These are phyloP conservation scores for Metschnikowia anglica DNA, from an alignment of 805 yeast species.

Conservation along the genomic window DNA sequence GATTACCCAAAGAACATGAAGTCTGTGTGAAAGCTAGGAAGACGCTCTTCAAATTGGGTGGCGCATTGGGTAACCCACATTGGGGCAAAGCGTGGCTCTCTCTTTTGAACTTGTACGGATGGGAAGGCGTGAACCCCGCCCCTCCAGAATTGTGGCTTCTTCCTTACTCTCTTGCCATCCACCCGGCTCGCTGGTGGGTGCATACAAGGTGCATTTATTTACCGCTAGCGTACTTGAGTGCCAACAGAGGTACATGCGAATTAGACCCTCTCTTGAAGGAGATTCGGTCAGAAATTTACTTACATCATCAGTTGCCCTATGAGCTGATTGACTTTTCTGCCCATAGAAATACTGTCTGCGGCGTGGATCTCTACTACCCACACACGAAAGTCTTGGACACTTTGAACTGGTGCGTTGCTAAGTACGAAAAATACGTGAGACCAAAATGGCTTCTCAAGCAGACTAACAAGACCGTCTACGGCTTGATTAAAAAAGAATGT, in stretches of 20 bases:
- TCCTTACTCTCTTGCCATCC: slow-evolving; percentile 79
- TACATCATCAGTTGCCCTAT: slow-evolving; percentile 48
- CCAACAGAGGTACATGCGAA: slow-evolving; percentile 53
- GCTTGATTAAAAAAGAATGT: slow-evolving; percentile 69
- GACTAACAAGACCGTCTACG: slow-evolving; percentile 55
- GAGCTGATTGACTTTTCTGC: slow-evolving; percentile 63
- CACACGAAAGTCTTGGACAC: slow-evolving; percentile 68
- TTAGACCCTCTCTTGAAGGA: slow-evolving; percentile 62
- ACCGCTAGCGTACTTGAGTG: slow-evolving; percentile 79
- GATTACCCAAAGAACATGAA: slow-evolving; percentile 70
- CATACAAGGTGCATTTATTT: slow-evolving; percentile 91
- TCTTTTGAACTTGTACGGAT: slow-evolving; percentile 72
- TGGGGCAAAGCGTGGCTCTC: slow-evolving; percentile 98
- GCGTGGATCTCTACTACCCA: slow-evolving; percentile 91
- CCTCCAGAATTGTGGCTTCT: slow-evolving; percentile 93
- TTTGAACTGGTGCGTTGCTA: slow-evolving; percentile 57
- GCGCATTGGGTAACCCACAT: slow-evolving; percentile 88
- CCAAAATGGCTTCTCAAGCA: slow-evolving; percentile 67
- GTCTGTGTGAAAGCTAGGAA: slow-evolving; percentile 74
- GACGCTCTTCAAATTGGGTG: slow-evolving; percentile 73
- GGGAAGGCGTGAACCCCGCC: slow-evolving; percentile 98
- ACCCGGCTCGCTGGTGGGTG: slow-evolving; percentile 99
- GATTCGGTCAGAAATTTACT: slow-evolving; percentile 78
- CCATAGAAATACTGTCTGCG: slow-evolving; percentile 83
- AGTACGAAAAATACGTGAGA: slow-evolving; percentile 70